Conservation (phyloP, 139 green algal species). For the Haematococcus lacustris region DNA sequence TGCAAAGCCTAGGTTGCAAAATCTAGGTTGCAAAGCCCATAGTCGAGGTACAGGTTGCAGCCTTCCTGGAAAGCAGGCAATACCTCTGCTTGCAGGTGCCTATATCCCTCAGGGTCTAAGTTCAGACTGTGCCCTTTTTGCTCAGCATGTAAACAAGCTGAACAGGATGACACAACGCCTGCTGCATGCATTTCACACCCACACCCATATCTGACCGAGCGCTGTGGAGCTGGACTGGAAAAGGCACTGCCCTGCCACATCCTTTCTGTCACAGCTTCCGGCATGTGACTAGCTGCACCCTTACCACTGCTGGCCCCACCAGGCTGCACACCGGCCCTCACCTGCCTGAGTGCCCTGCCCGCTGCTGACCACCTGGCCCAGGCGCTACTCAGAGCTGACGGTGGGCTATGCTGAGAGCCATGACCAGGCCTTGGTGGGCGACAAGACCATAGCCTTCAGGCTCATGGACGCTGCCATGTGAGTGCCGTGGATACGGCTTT, state of each 20-base stretch:
- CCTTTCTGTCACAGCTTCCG: not conserved
- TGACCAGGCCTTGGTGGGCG: slow-evolving; percentile 33
- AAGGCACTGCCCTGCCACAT: not conserved
- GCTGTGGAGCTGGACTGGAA: not conserved
- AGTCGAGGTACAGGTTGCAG: not conserved
- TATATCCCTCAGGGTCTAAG: too few species aligned
- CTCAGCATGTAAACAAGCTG: too few species aligned
- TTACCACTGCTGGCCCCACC: not conserved
- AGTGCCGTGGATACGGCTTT: slow-evolving; percentile 13
- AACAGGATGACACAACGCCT: too few species aligned
- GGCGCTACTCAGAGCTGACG: slow-evolving; percentile 71
- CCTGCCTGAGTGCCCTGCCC: not conserved
- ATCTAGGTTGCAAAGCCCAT: not conserved
- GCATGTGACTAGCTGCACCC: not conserved
- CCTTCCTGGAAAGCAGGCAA: not conserved
- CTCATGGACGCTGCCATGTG: slow-evolving; percentile 20
- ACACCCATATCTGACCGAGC: not conserved
- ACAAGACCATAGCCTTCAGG: slow-evolving; percentile 25
- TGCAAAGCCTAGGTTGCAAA: not conserved
- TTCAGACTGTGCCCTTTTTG: too few species aligned
- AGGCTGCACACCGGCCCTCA: too few species aligned
- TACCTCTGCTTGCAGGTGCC: not conserved
- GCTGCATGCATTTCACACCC: too few species aligned
- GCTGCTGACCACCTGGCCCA: slow-evolving; percentile 1
- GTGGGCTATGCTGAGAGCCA: slow-evolving; percentile 65